Evolutionary conservation across 176 grass and related monocot genomes (phyloP), one percentile per base, ranked within the genome.

Genomic region (Ampelocalamus luodianensis): DNA sequence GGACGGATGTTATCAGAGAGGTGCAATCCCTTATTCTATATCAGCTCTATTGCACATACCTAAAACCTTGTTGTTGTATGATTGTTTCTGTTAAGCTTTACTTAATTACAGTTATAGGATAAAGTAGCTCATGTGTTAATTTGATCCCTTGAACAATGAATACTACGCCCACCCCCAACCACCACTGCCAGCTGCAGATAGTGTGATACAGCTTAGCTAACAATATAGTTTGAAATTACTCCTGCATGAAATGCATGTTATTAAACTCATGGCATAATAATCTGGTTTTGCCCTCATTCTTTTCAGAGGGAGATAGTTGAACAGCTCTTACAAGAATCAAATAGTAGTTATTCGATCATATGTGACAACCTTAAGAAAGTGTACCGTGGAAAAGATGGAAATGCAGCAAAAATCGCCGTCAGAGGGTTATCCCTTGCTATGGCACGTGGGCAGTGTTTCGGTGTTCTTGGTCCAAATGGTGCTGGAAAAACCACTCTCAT

Each of bases 401-500:
- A 97, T 63, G 45, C 68, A 59, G 81, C 83, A 22, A 94, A 94
- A 87, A 29, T 87, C 82, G 95, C 92, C 5, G 88, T 97, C 24
- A 72, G 56, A 63, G 90, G 92, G 22, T 85, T 94, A 58, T 94
- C 90, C 61, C 95, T 97, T 26, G 82, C 78, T 87, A 37, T 86
- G 11, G 81, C 89, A 50, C 75, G 82, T 63, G 92, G 95, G 29
- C 88, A 97, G 34, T 97, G 95, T 89, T 91, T 97, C 24, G 95
- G 95, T 20, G 91, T 97, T 87, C 95, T 94, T 69, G 95, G 95
- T 2, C 92, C 94, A 15, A 97, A 97, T 88, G 94, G 94, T 34
- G 92, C 94, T n/a, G 92, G 94, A 37, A 97, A 97, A 91, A 94
- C 94, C 46, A 82, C 94, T 29, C 89, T 97, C 78, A 94, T 97